phyloP scores from a whole-genome alignment of 78 protist species.

The Dictyostelium brefeldianum region DNA sequence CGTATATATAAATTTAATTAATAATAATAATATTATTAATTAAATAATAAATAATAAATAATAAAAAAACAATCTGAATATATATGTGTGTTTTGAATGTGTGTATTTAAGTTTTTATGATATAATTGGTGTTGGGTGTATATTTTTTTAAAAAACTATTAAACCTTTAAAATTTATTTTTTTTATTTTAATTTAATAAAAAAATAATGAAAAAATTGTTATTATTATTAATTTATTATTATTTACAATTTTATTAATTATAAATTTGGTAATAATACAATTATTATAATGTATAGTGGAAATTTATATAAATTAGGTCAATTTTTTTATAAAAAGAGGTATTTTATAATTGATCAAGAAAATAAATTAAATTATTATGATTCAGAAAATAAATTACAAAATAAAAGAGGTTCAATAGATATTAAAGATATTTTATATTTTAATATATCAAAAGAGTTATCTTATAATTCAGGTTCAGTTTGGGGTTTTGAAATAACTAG shows the following conservation, averaged over 20 bases:
- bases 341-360: slow-evolving; percentile 1
- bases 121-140: too few relatives aligned
- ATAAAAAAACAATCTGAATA: not conserved
- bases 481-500: slow-evolving; percentile 47
- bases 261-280: not conserved
- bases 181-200: not conserved
- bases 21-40: not conserved
- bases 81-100: not conserved
- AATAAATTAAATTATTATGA: slow-evolving; percentile 3
- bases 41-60: not conserved
- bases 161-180: not conserved
- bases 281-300: slow-evolving; percentile 19
- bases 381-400: not conserved
- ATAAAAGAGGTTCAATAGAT: slow-evolving; percentile 19
- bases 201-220: not conserved
- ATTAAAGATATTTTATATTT: slow-evolving; percentile 36
- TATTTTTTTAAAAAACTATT: not conserved
- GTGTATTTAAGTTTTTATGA: not conserved
- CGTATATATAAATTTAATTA: too few relatives aligned
- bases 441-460: not conserved
- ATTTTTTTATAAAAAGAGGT: slow-evolving; percentile 18
- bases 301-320: slow-evolving; percentile 32
- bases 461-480: not conserved
- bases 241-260: not conserved
- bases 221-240: not conserved